A percentile compares a stretch with the other conserved stretches of the same genome.
Evolutionary conservation across 305 asterid genomes (phyloP).

Genomic region (Solanum aculeatissimum): DNA sequence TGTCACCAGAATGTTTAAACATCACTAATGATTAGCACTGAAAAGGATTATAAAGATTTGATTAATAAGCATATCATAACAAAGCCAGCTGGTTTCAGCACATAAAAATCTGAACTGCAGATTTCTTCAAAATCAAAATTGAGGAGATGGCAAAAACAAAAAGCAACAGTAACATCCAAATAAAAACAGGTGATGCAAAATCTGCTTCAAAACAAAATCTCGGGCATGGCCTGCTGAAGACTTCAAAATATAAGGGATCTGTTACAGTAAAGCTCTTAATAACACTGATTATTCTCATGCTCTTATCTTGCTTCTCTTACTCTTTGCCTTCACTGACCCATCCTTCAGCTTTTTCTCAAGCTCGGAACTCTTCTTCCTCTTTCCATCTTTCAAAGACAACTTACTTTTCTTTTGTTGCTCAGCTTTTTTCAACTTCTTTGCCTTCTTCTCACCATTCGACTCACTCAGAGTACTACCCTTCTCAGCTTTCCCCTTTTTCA

Average conservation of each 20-base stretch:
- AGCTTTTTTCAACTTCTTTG: not conserved
- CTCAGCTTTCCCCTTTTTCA: constrained; percentile 1
- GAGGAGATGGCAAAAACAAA: not conserved
- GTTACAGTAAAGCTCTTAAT: not conserved
- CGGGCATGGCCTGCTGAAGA: not conserved
- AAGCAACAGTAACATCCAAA: not conserved
- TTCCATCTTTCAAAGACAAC: constrained; percentile 1
- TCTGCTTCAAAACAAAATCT: not conserved
- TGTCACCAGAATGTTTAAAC: not conserved
- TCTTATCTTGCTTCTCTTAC: constrained; percentile 11
- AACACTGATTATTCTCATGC: not conserved
- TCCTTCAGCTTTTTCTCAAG: constrained; percentile 6
- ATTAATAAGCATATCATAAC: not conserved
- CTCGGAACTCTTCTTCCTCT: constrained; percentile 7
- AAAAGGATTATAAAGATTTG: not conserved
- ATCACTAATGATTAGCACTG: not conserved
- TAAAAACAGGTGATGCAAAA: not conserved
- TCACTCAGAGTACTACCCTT: not conserved
- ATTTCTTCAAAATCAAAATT: not conserved
- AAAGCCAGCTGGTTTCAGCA: not conserved
- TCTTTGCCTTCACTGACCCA: constrained; percentile 1
- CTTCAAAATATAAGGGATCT: not conserved
- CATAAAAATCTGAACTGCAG: not conserved
- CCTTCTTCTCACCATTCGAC: not conserved
- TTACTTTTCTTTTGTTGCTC: not conserved